Base-by-base conservation (phyloP, 495 filamentous ascomycete species). In the Penicillium coprophilum region DNA sequence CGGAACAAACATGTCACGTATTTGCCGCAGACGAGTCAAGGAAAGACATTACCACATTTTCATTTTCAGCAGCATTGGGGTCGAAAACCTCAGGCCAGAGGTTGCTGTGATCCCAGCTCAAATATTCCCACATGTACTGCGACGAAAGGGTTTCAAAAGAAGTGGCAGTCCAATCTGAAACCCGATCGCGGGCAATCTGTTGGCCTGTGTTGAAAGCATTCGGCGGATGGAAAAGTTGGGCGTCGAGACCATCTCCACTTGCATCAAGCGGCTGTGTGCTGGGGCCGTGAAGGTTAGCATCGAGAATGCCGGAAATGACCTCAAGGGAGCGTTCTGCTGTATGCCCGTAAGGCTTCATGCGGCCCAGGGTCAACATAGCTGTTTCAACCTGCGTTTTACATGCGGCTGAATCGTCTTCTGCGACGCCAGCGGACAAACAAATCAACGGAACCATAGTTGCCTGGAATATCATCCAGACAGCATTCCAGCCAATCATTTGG, bases 401-500 rank as follows among this genome's bases (percentile, higher is more conserved):
- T 43, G 72, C 76, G 75, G 56, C 80, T 70, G 39, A 70, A 69
- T 60, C 76, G 21, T 74, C 68, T 8, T 73, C 72, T 55, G 68
- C 74, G 21, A 64, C 6, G 40, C 52, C 4, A 52, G 49, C 83
- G 66, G 50, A 88, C 44, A 90, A 74, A 34, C 72, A 80, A 17
- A 91, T 78, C 5, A 91, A 78, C 0, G 87, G 87, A 34, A 90
- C 83, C 85, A 89, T 87, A 52, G 80, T 79, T 0, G 87, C 85
- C 71, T 91, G 87, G 74, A 88, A 89, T 49, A 87, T 71, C 62
- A 87, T 82, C 87, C 87, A 91, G 10, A 87, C 85, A 6, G 81
- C 86, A 68, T 87, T 87, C 87, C 87, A 89, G n/a, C 85, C 86
- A n/a, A 79, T 75, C 71, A 89, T 85, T 65, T 87, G 83, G 72